Percentiles rank a stretch among this genome's conserved stretches.
These are phyloP conservation scores for Suhomyces tanzawaensis DNA, from an alignment of 805 yeast species.

Conservation along the genomic window DNA sequence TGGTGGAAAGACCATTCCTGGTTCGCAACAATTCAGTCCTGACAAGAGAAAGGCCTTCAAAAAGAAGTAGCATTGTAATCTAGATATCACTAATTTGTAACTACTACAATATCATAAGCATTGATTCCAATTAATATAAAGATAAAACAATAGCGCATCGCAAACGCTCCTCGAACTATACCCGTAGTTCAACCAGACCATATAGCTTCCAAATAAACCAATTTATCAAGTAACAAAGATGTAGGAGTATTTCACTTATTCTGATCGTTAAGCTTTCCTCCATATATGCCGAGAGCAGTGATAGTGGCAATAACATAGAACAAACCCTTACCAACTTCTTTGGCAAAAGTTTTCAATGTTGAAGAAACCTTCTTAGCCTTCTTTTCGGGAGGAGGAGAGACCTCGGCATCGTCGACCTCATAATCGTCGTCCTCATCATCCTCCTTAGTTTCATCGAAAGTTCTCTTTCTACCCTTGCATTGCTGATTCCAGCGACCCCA, in stretches of 20 bases:
- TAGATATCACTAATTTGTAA: too few relatives aligned
- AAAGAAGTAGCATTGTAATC: conserved; percentile 6
- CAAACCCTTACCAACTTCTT: conserved; percentile 33
- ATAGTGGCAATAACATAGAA: conserved; percentile 32
- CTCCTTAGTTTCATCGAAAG: conserved; percentile 6
- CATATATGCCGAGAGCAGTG: conserved; percentile 36
- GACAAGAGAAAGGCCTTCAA: conserved; percentile 12
- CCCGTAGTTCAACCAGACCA: too few relatives aligned
- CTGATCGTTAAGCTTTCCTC: conserved; percentile 17
- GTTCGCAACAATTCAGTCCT: conserved; percentile 1
- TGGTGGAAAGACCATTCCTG: conserved; percentile 5
- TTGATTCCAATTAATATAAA: too few relatives aligned
- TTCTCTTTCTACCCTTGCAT: conserved; percentile 5
- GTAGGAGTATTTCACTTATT: too few relatives aligned
- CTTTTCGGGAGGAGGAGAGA: conserved; percentile 9
- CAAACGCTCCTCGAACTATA: too few relatives aligned
- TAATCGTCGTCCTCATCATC: conserved; percentile 8
- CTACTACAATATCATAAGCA: too few relatives aligned
- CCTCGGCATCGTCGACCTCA: conserved; percentile 3
- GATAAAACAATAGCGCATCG: too few relatives aligned
- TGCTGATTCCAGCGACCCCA: neutral
- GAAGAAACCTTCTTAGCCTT: conserved; percentile 11
- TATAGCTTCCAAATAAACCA: too few relatives aligned
- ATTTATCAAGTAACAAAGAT: too few relatives aligned
- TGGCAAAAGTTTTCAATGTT: conserved; percentile 16